These are phyloP conservation scores for Phytophthora crassamura DNA, from an alignment of 352 stramenopile species.

Conservation along the genomic window DNA sequence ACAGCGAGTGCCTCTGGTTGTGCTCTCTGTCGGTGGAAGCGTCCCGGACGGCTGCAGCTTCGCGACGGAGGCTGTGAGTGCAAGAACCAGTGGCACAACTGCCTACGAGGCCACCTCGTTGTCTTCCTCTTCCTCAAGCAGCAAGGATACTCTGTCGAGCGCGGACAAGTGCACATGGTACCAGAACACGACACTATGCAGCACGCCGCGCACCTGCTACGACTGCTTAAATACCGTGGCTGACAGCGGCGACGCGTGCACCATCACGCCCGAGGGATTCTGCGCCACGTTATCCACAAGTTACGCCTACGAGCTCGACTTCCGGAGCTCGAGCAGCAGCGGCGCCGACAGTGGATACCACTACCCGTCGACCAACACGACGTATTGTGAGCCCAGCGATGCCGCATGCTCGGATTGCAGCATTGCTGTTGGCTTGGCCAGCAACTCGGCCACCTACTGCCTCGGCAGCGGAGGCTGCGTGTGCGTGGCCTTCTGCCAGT, in stretches of 20 bases:
- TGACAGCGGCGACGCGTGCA: slow-evolving; percentile 36
- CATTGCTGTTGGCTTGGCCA: background rate
- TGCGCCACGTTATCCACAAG: slow-evolving; percentile 37
- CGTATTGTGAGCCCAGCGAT: slow-evolving; percentile 51
- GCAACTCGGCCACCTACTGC: slow-evolving; percentile 37
- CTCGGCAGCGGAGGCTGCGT: slow-evolving; percentile 41
- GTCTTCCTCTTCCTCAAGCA: slow-evolving; percentile 7
- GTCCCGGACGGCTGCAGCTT: slow-evolving; percentile 29
- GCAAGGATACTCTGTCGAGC: slow-evolving; percentile 30
- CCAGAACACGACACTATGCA: slow-evolving; percentile 35
- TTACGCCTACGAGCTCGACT: slow-evolving; percentile 38
- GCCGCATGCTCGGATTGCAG: slow-evolving; percentile 31
- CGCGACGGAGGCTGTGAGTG: slow-evolving; percentile 16
- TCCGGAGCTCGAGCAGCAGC: slow-evolving; percentile 26
- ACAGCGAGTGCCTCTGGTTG: slow-evolving; percentile 24
- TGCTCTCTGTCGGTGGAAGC: slow-evolving; percentile 13
- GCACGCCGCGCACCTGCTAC: slow-evolving; percentile 41
- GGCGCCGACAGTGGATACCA: slow-evolving; percentile 33
- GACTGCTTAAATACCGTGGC: slow-evolving; percentile 45
- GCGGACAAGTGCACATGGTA: slow-evolving; percentile 52
- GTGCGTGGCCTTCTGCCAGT: slow-evolving; percentile 50
- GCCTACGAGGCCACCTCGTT: background rate
- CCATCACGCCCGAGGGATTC: slow-evolving; percentile 42
- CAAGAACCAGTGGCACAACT: slow-evolving; percentile 15
- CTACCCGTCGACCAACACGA: slow-evolving; percentile 58